Evolutionary conservation across 1,284 basidiomycete species (phyloP).

Genomic region (Ceratobasidium sp.): DNA sequence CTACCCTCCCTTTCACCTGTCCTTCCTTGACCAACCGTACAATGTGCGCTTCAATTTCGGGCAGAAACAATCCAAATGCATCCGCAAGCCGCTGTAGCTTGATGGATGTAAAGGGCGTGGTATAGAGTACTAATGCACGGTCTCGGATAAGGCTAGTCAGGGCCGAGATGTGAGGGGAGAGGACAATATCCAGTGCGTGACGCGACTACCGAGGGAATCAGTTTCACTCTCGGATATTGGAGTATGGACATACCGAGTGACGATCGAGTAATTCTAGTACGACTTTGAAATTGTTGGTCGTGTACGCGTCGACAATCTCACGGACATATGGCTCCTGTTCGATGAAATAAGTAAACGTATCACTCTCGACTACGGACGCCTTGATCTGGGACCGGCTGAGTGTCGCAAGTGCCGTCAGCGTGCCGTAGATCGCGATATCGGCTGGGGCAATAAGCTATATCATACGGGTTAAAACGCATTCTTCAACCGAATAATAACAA

Average conservation of each 20-base stretch:
- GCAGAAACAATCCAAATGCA: slow-evolving; percentile 81
- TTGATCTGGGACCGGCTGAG: slow-evolving; percentile 74
- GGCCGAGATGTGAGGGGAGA: slow-evolving; percentile 66
- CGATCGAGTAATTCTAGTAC: slow-evolving; percentile 74
- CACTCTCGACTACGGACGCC: slow-evolving; percentile 67
- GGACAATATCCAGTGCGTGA: slow-evolving; percentile 76
- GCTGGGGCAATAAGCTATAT: slow-evolving; percentile 71
- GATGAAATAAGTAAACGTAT: slow-evolving; percentile 74
- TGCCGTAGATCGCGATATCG: slow-evolving; percentile 85
- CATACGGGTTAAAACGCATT: background rate
- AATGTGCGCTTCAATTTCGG: slow-evolving; percentile 71
- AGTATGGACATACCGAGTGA: slow-evolving; percentile 64
- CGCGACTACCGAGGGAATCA: slow-evolving; percentile 59
- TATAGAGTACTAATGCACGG: slow-evolving; percentile 80
- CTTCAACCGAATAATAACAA: background rate
- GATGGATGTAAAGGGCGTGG: slow-evolving; percentile 83
- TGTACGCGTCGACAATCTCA: slow-evolving; percentile 82
- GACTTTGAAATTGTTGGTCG: slow-evolving; percentile 79
- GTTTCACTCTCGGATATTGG: background rate
- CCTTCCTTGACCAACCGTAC: slow-evolving; percentile 76
- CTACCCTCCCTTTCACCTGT: slow-evolving; percentile 77
- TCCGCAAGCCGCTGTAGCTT: slow-evolving; percentile 77
- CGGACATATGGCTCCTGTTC: slow-evolving; percentile 85
- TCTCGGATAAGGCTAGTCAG: slow-evolving; percentile 69
- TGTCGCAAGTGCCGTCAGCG: slow-evolving; percentile 78